Percentiles rank a stretch among this genome's conserved stretches.
Conservation (phyloP, 192 early-diverging fungal genomes). For the Entophlyctis luteolus region DNA sequence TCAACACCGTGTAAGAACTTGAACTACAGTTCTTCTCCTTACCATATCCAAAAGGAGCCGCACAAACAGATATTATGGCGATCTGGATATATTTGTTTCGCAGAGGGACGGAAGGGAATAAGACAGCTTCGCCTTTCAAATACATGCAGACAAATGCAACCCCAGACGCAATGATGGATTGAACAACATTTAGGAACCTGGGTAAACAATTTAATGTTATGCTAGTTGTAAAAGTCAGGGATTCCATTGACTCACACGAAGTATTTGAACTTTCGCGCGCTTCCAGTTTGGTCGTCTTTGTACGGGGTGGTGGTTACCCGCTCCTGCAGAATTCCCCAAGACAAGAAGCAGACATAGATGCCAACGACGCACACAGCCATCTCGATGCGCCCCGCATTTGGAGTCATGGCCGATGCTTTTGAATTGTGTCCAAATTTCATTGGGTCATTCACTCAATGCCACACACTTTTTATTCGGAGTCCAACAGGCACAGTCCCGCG, state of each 20-base stretch:
- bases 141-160: slow-evolving; percentile 74
- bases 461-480: too few species aligned
- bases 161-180: slow-evolving; percentile 71
- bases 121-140: slow-evolving; percentile 43
- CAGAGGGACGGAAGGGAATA: slow-evolving; percentile 34
- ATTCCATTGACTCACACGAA: slow-evolving; percentile 54
- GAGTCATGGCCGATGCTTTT: not conserved
- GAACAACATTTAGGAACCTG: slow-evolving; percentile 77
- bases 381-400: slow-evolving; percentile 52
- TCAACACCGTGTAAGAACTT: too few species aligned
- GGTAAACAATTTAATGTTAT: not conserved
- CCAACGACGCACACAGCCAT: slow-evolving; percentile 67
- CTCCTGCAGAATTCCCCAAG: slow-evolving; percentile 95
- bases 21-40: too few species aligned
- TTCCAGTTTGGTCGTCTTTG: slow-evolving; percentile 43
- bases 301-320: slow-evolving; percentile 82
- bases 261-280: slow-evolving; percentile 71
- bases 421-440: too few species aligned
- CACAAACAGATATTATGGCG: slow-evolving; percentile 67
- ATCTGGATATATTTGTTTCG: slow-evolving; percentile 69
- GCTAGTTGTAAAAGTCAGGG: not conserved
- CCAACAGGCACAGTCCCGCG: too few species aligned
- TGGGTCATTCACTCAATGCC: too few species aligned
- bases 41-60: slow-evolving; percentile 91
- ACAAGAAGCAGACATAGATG: slow-evolving; percentile 93